Evolutionary conservation across 2,329 filamentous ascomycete genomes (phyloP).

Genomic region (Aureobasidium sp.): DNA sequence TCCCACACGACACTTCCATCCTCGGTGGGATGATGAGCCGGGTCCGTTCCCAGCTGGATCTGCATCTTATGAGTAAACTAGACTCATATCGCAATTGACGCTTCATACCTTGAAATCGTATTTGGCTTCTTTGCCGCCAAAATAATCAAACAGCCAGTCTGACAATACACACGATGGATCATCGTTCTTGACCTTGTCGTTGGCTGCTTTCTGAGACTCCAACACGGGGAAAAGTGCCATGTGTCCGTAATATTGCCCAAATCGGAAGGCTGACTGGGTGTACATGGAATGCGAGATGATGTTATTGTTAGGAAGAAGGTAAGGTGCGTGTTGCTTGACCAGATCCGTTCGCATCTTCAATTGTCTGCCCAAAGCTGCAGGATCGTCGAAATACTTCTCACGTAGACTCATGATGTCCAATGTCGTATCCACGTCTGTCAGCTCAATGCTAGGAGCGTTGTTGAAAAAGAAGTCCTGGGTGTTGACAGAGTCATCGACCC

Average conservation of each 20-base stretch:
- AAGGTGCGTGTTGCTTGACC: constrained; percentile 22
- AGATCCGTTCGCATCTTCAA: constrained; percentile 24
- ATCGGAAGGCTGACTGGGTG: constrained; percentile 25
- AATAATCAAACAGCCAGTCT: constrained; percentile 23
- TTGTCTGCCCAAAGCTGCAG: constrained; percentile 15
- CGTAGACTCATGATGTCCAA: constrained; percentile 25
- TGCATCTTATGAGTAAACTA: constrained; percentile 4
- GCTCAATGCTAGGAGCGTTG: constrained; percentile 25
- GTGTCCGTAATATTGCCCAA: constrained; percentile 23
- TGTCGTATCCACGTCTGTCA: constrained; percentile 25
- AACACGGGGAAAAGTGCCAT: constrained; percentile 22
- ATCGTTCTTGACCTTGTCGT: constrained; percentile 18
- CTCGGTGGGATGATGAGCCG: constrained; percentile 23
- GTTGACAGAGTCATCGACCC: constrained; percentile 13
- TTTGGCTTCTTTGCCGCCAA: constrained; percentile 18
- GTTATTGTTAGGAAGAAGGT: constrained; percentile 27
- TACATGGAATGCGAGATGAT: constrained; percentile 27
- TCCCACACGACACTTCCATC: constrained; percentile 25
- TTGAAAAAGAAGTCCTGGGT: constrained; percentile 27
- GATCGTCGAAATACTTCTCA: constrained; percentile 23
- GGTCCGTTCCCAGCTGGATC: constrained; percentile 24
- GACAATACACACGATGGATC: constrained; percentile 19
- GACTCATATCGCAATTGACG: background rate
- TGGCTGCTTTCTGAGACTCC: constrained; percentile 16
- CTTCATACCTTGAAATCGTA: constrained; percentile 22